Evolutionary conservation across 768 basidiomycete species (phyloP), one percentile per base, ranked within the genome.

Genomic region (Pulveroboletus ravenelii): DNA sequence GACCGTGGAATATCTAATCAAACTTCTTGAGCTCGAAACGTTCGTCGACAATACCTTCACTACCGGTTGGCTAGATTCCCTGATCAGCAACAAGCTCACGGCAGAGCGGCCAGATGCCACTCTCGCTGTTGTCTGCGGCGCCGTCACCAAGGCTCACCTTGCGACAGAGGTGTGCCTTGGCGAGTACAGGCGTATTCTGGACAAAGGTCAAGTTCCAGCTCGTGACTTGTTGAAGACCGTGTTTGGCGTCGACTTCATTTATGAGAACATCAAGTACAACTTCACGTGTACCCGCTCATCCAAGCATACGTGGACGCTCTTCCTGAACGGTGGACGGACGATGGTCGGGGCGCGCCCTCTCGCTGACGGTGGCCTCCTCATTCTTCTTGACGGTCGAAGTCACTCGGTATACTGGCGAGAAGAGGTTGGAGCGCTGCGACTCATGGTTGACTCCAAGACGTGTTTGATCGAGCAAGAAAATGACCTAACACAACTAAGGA

Each of bases 401-500:
- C 96, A 99, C 71, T 94, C 96, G 20, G 78, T 96, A 46, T 99
- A 99, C 71, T 98, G 92, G 93, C 79, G 92, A 48, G 96, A 97
- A 69, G 96, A 99, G 74, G 96, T 98, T 47, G 96, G 93, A 48
- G 89, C 92, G 9, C 74, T 93, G 58, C 76, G 90, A 57, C 68
- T 98, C 64, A 92, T 93, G 84, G 86, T 99, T 52, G 95, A 99
- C 71, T 81, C 93, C 47, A 95, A 97, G 78, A 99, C 96, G 14
- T 96, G 94, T 68, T 78, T 97, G 72, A 93, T 99, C 59, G 96
- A 97, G 70, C 94, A 98, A 72, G 96, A 99, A 78, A 97, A 97
- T 61, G 96, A 99, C 63, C 96, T 96, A 14, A 99, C 96, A 20
- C 95, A 98, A 69, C 76, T 98, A 41, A 79, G 96, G 60, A 93